Evolutionary conservation across 2,329 filamentous ascomycete genomes (phyloP).

Genomic region (Curvularia sp.): DNA sequence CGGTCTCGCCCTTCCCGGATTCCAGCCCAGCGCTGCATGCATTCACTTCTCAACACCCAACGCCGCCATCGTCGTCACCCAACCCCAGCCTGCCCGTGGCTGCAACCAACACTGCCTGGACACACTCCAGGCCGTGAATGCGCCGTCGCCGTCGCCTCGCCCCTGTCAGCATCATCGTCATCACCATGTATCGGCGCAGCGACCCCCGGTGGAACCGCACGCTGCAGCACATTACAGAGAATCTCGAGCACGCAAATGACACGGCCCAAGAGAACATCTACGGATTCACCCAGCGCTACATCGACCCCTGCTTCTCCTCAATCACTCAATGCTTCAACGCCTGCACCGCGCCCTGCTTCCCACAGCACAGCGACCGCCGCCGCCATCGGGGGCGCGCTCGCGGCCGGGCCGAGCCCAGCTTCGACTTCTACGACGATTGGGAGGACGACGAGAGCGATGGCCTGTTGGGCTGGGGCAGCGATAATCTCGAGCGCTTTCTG

Average conservation of each 20-base stretch:
- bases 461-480: constrained; percentile 76
- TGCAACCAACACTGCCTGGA: neutral
- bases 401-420: constrained; percentile 79
- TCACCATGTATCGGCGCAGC: constrained; percentile 64
- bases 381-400: constrained; percentile 66
- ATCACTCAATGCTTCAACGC: constrained; percentile 69
- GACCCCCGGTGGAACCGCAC: constrained; percentile 92
- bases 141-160: neutral
- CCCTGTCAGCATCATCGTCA: constrained; percentile 11
- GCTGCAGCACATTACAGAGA: constrained; percentile 90
- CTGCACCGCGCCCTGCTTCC: constrained; percentile 75
- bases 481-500: constrained; percentile 84
- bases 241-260: constrained; percentile 88
- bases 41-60: neutral
- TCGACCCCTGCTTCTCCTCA: constrained; percentile 77
- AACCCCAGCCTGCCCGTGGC: neutral
- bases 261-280: constrained; percentile 91
- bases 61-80: neutral
- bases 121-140: neutral
- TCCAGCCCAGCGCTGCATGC: neutral
- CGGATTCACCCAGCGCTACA: constrained; percentile 84
- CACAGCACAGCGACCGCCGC: constrained; percentile 76
- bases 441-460: constrained; percentile 71
- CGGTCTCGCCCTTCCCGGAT: neutral
- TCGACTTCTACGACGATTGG: constrained; percentile 99